Evolutionary conservation across 2,329 filamentous ascomycete genomes (phyloP).

Genomic region (Aureobasidium leucospermi): DNA sequence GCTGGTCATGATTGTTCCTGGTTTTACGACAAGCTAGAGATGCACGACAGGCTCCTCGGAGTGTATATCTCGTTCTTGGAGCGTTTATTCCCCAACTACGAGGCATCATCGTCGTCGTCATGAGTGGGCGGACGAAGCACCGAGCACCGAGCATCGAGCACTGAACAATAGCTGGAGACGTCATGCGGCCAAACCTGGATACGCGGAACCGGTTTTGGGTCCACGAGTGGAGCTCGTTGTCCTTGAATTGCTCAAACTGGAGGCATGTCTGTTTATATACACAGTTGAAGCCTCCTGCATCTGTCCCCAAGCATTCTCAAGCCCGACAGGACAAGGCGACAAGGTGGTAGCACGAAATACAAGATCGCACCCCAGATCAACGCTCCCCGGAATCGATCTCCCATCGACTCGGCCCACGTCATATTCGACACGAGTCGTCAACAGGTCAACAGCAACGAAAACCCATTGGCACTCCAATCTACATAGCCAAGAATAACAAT

Average conservation of each 20-base stretch:
- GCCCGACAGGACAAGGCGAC: background rate
- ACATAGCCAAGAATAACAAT: background rate
- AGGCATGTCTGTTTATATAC: constrained; percentile 2
- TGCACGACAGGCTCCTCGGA: background rate
- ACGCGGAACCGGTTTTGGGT: constrained; percentile 3
- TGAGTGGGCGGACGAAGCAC: background rate
- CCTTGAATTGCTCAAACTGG: background rate
- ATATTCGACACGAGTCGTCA: background rate
- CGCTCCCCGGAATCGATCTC: background rate
- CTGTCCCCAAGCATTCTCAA: background rate
- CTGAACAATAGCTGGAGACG: background rate
- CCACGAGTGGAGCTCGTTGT: background rate
- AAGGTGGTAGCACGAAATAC: background rate
- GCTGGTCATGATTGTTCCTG: constrained; percentile 10
- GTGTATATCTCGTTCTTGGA: background rate
- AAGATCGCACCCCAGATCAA: background rate
- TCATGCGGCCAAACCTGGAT: constrained; percentile 8
- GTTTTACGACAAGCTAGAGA: background rate
- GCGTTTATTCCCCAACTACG: background rate
- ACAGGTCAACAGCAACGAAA: background rate
- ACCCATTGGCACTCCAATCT: background rate
- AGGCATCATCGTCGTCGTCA: constrained; percentile 7
- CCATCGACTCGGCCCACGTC: constrained; percentile 8
- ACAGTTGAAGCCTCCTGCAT: background rate
- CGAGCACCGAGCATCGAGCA: background rate